Conservation (phyloP, 2,329 filamentous ascomycete species). For the Fusarium sp. region DNA sequence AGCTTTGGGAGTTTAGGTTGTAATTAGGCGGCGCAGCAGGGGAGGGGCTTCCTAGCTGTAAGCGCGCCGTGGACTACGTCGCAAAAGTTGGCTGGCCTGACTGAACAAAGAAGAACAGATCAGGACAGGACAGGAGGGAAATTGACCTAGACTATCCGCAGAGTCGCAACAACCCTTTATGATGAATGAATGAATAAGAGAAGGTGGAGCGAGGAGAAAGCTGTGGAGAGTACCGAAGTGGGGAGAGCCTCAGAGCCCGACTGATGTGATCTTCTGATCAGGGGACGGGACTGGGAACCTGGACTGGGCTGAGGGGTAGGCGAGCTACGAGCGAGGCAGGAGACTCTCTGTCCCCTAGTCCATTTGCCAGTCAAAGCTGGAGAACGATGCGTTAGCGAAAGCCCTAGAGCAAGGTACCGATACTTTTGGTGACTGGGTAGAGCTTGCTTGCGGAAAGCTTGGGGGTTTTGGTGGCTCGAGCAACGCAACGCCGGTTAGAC, state of each 20-base stretch:
- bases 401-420: slow-evolving; percentile 43
- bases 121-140: slow-evolving; percentile 19
- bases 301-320: slow-evolving; percentile 32
- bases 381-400: slow-evolving; percentile 40
- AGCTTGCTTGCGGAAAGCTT: slow-evolving; percentile 36
- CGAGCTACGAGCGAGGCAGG: slow-evolving; percentile 16
- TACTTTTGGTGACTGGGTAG: slow-evolving; percentile 31
- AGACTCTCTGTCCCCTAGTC: slow-evolving; percentile 38
- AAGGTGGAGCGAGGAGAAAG: slow-evolving; percentile 32
- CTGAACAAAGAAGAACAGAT: background rate
- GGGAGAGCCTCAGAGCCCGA: slow-evolving; percentile 32
- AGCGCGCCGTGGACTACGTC: slow-evolving; percentile 14
- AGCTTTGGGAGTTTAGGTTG: slow-evolving; percentile 19
- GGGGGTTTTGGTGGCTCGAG: slow-evolving; percentile 30
- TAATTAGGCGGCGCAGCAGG: slow-evolving; percentile 39
- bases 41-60: slow-evolving; percentile 31
- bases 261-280: slow-evolving; percentile 41
- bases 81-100: slow-evolving; percentile 12
- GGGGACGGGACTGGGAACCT: slow-evolving; percentile 17
- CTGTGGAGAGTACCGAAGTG: slow-evolving; percentile 35
- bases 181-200: slow-evolving; percentile 26
- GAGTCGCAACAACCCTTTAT: slow-evolving; percentile 30
- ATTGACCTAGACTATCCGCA: slow-evolving; percentile 18
- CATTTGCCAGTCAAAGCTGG: slow-evolving; percentile 41
- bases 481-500: slow-evolving; percentile 4